Evolutionary conservation across 2,329 filamentous ascomycete species (phyloP), one percentile per base, ranked within the genome.

Genomic region (Exophiala sp.): DNA sequence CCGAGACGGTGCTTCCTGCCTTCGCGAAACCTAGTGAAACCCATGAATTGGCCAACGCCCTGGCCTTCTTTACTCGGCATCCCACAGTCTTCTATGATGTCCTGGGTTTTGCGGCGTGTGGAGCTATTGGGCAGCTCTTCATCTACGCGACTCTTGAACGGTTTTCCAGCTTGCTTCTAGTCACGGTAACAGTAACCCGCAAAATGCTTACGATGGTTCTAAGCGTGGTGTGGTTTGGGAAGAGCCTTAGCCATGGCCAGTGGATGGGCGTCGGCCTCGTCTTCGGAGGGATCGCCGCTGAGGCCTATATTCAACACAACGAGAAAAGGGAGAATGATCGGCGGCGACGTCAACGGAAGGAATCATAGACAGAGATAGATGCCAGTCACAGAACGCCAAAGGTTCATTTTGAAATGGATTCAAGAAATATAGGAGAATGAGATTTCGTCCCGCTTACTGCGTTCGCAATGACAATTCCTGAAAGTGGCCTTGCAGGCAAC

Each of bases 201-300:
- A 98, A 98, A 74, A 98, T 98, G 93, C 80, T 97, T 67, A 97
- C 91, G 59, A 98, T 98, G 93, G 88, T 97, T 52, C 77, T 97
- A 44, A 95, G 88, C 46, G 93, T 98, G 22, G 75, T 97, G 53
- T 89, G 88, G 71, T 98, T 97, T 66, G 93, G 93, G 22, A 93
- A 98, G 68, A 80, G 79, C 56, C 77, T 98, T 42, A 86, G 81
- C 22, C 71, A 74, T n/a, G 94, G 91, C 78, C 93, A 98, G 72
- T 95, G 90, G 87, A 73, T 94, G 5, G 93, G 93, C 56, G 90
- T 98, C 24, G 84, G 80, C 0, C 74, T 98, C 51, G 93, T 98
- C 7, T 98, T 98, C 73, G 89, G 90, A 21, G 93, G 91, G 44
- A 90, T 98, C 64, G 93, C 89, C 23, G 86, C 90, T 29, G 93